These are phyloP conservation scores for Carex littledalei DNA, from an alignment of 176 grass and related monocot species.

Conservation along the genomic window DNA sequence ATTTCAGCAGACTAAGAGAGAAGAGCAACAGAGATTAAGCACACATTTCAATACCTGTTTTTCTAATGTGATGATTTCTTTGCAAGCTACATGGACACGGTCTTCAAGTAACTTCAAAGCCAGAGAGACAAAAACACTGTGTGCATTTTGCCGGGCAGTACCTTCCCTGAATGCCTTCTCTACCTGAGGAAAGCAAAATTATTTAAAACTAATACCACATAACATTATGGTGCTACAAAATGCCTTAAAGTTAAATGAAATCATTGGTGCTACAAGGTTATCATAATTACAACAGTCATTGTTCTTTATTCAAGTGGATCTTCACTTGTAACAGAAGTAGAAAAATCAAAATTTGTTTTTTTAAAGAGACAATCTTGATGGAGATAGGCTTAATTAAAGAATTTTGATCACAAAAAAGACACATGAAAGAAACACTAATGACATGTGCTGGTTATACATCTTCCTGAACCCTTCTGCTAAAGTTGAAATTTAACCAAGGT, in stretches of 20 bases:
- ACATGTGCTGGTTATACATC: neutral
- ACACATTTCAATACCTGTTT: conserved; percentile 57
- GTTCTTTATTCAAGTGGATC: neutral
- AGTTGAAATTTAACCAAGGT: neutral
- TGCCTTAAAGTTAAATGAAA: neutral
- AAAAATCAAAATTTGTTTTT: neutral
- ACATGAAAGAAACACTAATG: neutral
- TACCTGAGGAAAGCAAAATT: conserved; percentile 39
- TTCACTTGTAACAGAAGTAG: neutral
- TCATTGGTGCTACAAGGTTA: neutral
- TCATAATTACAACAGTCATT: neutral
- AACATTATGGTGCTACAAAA: neutral
- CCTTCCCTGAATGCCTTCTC: conserved; percentile 99
- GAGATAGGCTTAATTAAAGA: neutral
- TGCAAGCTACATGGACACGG: conserved; percentile 90
- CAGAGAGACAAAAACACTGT: conserved; percentile 89
- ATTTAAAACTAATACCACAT: neutral
- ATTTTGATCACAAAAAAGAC: neutral
- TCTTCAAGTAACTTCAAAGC: conserved; percentile 89
- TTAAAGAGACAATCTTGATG: neutral
- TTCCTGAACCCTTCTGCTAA: neutral
- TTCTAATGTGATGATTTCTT: conserved; percentile 96
- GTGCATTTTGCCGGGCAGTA: conserved; percentile 82
- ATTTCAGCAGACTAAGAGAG: conserved; percentile 2
- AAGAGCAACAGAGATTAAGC: conserved; percentile 11